A percentile compares a stretch with the other conserved stretches of the same genome.
These are phyloP conservation scores for Sequoiadendron giganteum DNA, from an alignment of 75 land plant species.

Conservation along the genomic window DNA sequence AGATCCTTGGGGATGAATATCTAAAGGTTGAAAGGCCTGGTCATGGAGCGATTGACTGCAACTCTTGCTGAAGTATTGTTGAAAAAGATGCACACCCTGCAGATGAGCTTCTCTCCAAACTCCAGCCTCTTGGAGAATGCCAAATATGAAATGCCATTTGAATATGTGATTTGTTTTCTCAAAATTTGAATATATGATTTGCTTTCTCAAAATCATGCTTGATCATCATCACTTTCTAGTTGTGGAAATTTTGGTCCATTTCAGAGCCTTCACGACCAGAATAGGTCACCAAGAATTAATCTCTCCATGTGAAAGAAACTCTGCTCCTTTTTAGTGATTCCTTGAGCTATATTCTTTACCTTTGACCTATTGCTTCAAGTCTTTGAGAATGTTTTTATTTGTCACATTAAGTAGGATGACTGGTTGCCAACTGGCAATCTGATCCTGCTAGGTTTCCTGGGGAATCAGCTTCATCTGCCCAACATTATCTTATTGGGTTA, in stretches of 20 bases:
- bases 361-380: background rate
- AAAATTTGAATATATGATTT: background rate
- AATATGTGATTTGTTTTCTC: background rate
- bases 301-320: background rate
- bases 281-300: background rate
- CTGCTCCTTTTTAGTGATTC: background rate
- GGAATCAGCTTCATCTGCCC: background rate
- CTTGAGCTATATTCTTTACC: background rate
- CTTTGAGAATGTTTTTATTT: background rate
- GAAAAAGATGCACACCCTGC: background rate
- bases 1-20: background rate
- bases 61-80: background rate
- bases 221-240: background rate
- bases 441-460: background rate
- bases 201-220: background rate
- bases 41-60: background rate
- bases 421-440: background rate
- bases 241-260: background rate
- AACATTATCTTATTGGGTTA: background rate
- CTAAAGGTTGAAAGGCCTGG: background rate
- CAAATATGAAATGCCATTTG: background rate
- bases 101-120: background rate
- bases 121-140: background rate
- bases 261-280: background rate
- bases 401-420: background rate